Percentiles rank a stretch among this genome's conserved stretches.
phyloP scores from a whole-genome alignment of 345 rosid genomes.

The Ricinus communis region DNA sequence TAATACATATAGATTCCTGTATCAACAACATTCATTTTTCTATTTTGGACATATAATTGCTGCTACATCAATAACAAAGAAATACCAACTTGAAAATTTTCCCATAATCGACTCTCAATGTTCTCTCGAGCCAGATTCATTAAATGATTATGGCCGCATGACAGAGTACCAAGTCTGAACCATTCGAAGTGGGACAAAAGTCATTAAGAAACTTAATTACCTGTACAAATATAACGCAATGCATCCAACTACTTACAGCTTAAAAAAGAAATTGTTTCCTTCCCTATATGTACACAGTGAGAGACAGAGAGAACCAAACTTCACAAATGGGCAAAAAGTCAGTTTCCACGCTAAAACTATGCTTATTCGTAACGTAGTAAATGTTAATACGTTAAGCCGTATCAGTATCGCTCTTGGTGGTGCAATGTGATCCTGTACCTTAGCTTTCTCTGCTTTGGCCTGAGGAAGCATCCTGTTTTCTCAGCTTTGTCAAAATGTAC shows the following conservation, averaged over 20 bases:
- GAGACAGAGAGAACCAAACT: not conserved
- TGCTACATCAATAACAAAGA: no score
- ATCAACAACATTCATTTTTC: no score
- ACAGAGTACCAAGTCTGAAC: no score
- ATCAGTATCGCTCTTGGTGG: not conserved
- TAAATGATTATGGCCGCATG: no score
- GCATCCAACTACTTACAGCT: not conserved
- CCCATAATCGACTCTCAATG: no score
- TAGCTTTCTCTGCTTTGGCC: conserved; percentile 35
- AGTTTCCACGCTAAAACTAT: conserved; percentile 2
- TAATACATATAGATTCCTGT: no score
- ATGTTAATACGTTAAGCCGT: not conserved
- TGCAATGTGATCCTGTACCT: conserved; percentile 5
- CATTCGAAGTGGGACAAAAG: not conserved
- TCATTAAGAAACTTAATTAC: not conserved
- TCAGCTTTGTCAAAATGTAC: conserved; percentile 69
- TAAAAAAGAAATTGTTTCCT: not conserved
- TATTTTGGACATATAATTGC: no score
- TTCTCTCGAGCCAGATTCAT: no score
- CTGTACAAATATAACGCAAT: not conserved
- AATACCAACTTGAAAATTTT: no score
- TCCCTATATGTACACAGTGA: no score
- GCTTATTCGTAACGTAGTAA: not conserved
- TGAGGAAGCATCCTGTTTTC: conserved; percentile 47
- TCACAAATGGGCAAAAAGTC: not conserved